phyloP scores from a whole-genome alignment of 2,329 filamentous ascomycete genomes.

The Fusarium succisae region DNA sequence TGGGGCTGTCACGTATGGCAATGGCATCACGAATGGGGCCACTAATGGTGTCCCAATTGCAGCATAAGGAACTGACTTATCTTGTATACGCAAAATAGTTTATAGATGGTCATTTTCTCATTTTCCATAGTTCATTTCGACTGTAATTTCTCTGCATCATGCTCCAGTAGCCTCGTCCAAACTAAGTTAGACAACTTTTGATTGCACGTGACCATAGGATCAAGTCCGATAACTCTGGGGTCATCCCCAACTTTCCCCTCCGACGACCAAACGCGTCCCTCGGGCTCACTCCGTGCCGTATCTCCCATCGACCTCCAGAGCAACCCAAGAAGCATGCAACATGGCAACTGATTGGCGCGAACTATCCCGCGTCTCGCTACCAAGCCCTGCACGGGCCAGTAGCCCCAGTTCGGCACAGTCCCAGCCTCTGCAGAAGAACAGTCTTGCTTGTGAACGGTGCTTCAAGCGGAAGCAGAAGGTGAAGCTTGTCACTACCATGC shows the following conservation, averaged over 20 bases:
- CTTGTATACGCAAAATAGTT: not conserved
- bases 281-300: constrained; percentile 9
- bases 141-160: not conserved
- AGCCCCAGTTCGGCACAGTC: constrained; percentile 5
- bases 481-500: not conserved
- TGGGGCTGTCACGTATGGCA: not conserved
- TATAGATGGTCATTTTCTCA: not conserved
- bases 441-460: constrained; percentile 27
- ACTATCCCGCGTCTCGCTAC: not conserved
- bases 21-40: not conserved
- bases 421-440: constrained; percentile 6
- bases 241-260: not conserved
- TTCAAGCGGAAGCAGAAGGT: constrained; percentile 32
- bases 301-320: not conserved
- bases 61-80: not conserved
- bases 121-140: not conserved
- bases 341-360: constrained; percentile 21
- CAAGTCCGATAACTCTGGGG: constrained; percentile 8
- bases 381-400: not conserved
- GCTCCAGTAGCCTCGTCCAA: not conserved
- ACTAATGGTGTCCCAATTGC: not conserved
- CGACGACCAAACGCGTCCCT: not conserved
- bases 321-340: not conserved
- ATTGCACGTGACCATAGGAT: constrained; percentile 11
- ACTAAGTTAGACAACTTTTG: not conserved